phyloP scores from a whole-genome alignment of 306 rosid species.

The Senna siamea region DNA sequence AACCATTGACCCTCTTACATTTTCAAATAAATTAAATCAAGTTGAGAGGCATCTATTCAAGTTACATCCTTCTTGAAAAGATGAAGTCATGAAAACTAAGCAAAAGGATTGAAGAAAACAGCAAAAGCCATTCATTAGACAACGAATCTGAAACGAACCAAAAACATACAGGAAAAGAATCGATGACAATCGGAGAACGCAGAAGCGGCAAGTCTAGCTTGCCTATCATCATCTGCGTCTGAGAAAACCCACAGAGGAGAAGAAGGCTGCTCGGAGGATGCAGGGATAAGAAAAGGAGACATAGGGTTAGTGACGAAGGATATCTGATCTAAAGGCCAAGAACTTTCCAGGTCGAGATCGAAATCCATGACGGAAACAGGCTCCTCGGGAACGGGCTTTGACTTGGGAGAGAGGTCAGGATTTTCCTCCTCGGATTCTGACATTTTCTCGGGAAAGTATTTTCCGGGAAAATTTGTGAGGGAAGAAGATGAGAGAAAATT shows the following conservation, averaged over 20 bases:
- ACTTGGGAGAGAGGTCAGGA: conserved; percentile 43
- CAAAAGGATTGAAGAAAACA: conserved; percentile 19
- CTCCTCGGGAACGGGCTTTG: conserved; percentile 35
- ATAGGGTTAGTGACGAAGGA: conserved; percentile 57
- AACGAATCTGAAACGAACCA: not conserved
- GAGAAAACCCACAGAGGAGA: conserved; percentile 77
- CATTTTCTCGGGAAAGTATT: conserved; percentile 44
- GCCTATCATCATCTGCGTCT: conserved; percentile 52
- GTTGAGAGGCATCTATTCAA: too few species aligned
- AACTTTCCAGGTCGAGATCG: conserved; percentile 66
- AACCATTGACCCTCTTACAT: conserved; percentile 5
- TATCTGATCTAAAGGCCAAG: conserved; percentile 79
- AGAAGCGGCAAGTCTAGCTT: conserved; percentile 36
- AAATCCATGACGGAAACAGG: conserved; percentile 65
- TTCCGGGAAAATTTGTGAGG: conserved; percentile 1
- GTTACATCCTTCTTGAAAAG: too few species aligned
- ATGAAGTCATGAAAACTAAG: not conserved
- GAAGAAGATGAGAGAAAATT: conserved; percentile 26
- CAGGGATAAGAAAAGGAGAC: conserved; percentile 62
- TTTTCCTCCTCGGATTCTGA: conserved; percentile 62
- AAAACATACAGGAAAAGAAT: conserved; percentile 60
- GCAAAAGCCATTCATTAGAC: conserved; percentile 12
- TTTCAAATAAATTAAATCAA: conserved; percentile 30
- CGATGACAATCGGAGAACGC: conserved; percentile 50
- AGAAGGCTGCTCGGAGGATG: conserved; percentile 57